Evolutionary conservation across 352 stramenopile species (phyloP).

Genomic region (Phytophthora hybrid): DNA sequence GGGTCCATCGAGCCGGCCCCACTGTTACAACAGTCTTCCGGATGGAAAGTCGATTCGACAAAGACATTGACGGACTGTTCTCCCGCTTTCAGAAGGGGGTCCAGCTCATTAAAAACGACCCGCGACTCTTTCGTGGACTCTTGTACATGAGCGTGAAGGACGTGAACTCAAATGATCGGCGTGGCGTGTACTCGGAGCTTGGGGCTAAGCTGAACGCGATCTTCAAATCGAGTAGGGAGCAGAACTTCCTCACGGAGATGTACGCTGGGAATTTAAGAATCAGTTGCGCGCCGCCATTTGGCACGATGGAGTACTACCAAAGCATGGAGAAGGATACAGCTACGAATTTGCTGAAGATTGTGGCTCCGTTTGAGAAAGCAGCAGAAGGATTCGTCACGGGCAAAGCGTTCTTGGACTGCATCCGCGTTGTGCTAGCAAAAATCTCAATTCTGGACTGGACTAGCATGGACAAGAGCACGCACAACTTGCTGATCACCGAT

Average conservation of each 20-base stretch:
- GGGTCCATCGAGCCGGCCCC: too few relatives aligned
- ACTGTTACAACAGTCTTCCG: constrained; percentile 59
- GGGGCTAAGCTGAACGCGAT: constrained; percentile 43
- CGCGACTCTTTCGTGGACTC: constrained; percentile 58
- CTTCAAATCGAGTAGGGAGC: constrained; percentile 46
- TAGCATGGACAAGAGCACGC: constrained; percentile 55
- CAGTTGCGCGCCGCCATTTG: constrained; percentile 66
- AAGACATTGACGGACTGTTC: constrained; percentile 70
- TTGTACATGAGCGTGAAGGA: constrained; percentile 78
- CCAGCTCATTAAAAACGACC: constrained; percentile 66
- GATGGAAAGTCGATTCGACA: constrained; percentile 80
- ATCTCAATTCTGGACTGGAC: constrained; percentile 81
- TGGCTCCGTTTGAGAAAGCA: neutral
- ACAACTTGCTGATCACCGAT: constrained; percentile 51
- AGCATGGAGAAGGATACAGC: constrained; percentile 41
- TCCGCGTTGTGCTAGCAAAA: constrained; percentile 67
- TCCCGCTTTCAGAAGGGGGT: constrained; percentile 71
- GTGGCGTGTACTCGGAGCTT: constrained; percentile 60
- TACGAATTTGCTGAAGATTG: neutral
- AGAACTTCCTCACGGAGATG: constrained; percentile 64
- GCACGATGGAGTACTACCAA: constrained; percentile 48
- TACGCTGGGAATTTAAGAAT: constrained; percentile 57
- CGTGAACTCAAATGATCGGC: constrained; percentile 71
- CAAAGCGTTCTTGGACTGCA: constrained; percentile 62
- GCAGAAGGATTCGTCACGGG: constrained; percentile 43